Base-by-base conservation (phyloP, 148 eudicot genomes). In the Rhododendron mucronatum region DNA sequence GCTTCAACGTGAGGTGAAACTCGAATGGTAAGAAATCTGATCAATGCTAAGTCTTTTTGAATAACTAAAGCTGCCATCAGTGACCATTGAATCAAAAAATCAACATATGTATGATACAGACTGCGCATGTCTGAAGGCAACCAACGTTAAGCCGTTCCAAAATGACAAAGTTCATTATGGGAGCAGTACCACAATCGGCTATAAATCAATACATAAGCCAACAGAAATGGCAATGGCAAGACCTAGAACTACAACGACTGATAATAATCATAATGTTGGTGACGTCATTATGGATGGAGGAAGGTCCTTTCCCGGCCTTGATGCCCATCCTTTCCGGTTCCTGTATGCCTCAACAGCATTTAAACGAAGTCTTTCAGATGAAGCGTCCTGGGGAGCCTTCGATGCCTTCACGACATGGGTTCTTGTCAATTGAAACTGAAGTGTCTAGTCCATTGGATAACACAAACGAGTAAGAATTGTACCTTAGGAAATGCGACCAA, bases 281-380 rank as follows among this genome's bases (percentile, higher is more conserved):
- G 88, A 59, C 4, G 88, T 26, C 74, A 84, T 65, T 35, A 85
- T 81, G 57, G 96, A 84, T 15, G 84, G 74, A 82, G 94, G 94
- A 59, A 96, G 94, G 44, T 90, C 87, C 83, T 92, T 80, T 35
- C 98, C 98, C 2, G 93, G 94, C 90, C 97, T 93, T 75, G 93
- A 92, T 50, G 87, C 83, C 95, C 95, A 92, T 81, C 94, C 93
- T 90, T 88, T 96, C 61, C 94, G 92, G 69, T 89, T 86, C 84
- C 98, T 91, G 86, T 96, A 96, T 48, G 93, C 93, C 85, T 95
- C 94, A 65, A 95, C 91, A 80, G 98, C 99, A 88, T 90, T 92
- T 82, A 96, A 78, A 35, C 99, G 96, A 71, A 93, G 94, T 88
- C 99, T 92, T 89, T 96, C 97, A 28, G 87, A 86, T 75, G 95